Conservation (phyloP, 2,329 filamentous ascomycete species). For the Fusarium sp. region DNA sequence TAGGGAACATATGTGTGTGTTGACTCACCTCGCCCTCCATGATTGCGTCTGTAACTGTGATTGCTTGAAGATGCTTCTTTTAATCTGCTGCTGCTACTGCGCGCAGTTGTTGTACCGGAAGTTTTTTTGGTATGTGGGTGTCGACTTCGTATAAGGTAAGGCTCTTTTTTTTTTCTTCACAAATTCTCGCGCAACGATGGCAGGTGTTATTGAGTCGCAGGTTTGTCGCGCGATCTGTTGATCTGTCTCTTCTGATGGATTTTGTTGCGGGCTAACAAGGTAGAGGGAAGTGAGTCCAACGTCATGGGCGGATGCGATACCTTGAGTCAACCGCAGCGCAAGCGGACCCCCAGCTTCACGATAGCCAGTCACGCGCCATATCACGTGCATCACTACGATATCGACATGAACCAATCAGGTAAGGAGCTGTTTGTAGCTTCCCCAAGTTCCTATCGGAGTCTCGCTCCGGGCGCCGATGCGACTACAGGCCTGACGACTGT, state of each 20-base stretch:
- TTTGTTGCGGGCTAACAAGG: conserved; percentile 38
- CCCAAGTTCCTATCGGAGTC: conserved; percentile 31
- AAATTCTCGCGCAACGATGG: conserved; percentile 13
- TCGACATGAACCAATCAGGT: conserved; percentile 35
- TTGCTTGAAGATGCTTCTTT: conserved; percentile 27
- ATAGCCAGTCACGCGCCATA: conserved; percentile 14
- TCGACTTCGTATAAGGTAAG: conserved; percentile 19
- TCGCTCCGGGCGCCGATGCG: conserved; percentile 39
- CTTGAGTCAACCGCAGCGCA: conserved; percentile 24
- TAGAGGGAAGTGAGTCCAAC: conserved; percentile 36
- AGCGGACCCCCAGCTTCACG: conserved; percentile 22
- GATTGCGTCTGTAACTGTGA: conserved; percentile 10
- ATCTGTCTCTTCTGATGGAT: conserved; percentile 20
- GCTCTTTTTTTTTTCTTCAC: background rate
- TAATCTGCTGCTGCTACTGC: conserved; percentile 15
- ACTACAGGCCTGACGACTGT: conserved; percentile 26
- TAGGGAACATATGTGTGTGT: background rate
- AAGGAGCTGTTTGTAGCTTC: conserved; percentile 24
- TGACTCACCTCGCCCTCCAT: conserved; percentile 48
- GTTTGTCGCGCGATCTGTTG: conserved; percentile 13
- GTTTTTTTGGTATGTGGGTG: conserved; percentile 32
- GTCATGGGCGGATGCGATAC: conserved; percentile 42
- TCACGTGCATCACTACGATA: conserved; percentile 15
- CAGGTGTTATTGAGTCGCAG: background rate
- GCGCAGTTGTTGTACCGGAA: conserved; percentile 25